Evolutionary conservation across 1,284 basidiomycete genomes (phyloP).

Genomic region (Peniophora sp.): DNA sequence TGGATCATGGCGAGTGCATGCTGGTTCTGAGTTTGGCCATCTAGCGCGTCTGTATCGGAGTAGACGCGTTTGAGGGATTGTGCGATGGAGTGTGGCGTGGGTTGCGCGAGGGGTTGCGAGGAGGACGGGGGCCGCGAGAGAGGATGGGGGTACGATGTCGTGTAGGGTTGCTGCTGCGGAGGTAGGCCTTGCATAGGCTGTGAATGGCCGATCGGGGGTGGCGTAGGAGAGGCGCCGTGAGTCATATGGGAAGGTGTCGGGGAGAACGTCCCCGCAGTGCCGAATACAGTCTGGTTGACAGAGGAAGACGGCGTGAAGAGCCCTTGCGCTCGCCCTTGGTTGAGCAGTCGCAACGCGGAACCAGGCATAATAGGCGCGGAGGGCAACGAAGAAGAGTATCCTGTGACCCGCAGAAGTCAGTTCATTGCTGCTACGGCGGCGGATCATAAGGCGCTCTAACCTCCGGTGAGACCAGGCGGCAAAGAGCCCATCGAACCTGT

Average conservation of each 20-base stretch:
- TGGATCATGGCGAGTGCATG: background rate
- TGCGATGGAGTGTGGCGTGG: conserved; percentile 11
- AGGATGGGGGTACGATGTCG: too few relatives aligned
- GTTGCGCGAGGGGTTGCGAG: background rate
- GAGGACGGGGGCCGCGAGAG: too few relatives aligned
- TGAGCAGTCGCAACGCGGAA: conserved; percentile 69
- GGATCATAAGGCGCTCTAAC: conserved; percentile 41
- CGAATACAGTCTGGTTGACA: conserved; percentile 22
- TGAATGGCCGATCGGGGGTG: conserved; percentile 31
- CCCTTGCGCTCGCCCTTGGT: conserved; percentile 80
- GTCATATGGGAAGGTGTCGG: conserved; percentile 31
- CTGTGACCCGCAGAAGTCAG: conserved; percentile 24
- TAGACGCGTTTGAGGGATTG: conserved; percentile 37
- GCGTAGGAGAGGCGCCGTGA: conserved; percentile 41
- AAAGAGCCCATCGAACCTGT: conserved; percentile 42
- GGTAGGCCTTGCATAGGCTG: background rate
- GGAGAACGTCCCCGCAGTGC: conserved; percentile 12
- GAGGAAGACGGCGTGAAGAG: conserved; percentile 77
- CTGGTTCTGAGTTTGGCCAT: background rate
- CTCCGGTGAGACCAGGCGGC: conserved; percentile 30
- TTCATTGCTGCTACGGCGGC: conserved; percentile 42
- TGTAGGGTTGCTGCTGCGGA: too few relatives aligned
- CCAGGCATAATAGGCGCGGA: conserved; percentile 77
- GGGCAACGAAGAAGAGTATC: conserved; percentile 51
- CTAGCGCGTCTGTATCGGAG: conserved; percentile 32